Conservation (phyloP, 768 basidiomycete species). For the Phylloporus sp. region DNA sequence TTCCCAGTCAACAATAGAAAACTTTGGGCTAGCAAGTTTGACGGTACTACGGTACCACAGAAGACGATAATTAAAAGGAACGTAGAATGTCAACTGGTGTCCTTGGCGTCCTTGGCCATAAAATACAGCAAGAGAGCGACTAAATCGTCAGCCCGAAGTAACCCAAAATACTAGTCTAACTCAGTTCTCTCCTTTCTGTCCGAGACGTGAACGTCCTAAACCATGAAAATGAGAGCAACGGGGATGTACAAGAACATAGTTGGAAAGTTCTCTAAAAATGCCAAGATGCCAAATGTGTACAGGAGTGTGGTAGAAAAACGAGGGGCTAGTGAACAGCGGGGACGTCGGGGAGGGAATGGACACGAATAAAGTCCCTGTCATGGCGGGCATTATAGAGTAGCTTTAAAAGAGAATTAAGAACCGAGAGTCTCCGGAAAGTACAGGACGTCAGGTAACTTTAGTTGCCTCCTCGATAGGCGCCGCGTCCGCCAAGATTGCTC, state of each 20-base stretch:
- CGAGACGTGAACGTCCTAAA: background rate
- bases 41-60: too few species aligned
- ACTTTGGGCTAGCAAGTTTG: too few species aligned
- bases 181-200: too few species aligned
- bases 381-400: constrained; percentile 14
- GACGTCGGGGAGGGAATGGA: background rate
- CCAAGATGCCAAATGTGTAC: constrained; percentile 1
- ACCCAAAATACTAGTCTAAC: too few species aligned
- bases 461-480: constrained; percentile 22
- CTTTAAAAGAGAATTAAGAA: background rate
- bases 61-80: too few species aligned
- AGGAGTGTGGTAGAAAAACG: constrained; percentile 11
- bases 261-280: background rate
- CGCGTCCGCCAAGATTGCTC: constrained; percentile 29
- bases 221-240: background rate
- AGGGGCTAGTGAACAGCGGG: constrained; percentile 11
- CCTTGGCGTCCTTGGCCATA: too few species aligned
- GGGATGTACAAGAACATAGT: too few species aligned
- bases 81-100: too few species aligned
- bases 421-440: background rate
- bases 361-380: constrained; percentile 10
- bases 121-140: too few species aligned
- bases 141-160: too few species aligned
- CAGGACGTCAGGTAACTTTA: background rate
- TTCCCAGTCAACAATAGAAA: too few species aligned